These are phyloP conservation scores for Mucor lusitanicus DNA, from an alignment of 371 early-diverging fungal genomes.

Conservation along the genomic window DNA sequence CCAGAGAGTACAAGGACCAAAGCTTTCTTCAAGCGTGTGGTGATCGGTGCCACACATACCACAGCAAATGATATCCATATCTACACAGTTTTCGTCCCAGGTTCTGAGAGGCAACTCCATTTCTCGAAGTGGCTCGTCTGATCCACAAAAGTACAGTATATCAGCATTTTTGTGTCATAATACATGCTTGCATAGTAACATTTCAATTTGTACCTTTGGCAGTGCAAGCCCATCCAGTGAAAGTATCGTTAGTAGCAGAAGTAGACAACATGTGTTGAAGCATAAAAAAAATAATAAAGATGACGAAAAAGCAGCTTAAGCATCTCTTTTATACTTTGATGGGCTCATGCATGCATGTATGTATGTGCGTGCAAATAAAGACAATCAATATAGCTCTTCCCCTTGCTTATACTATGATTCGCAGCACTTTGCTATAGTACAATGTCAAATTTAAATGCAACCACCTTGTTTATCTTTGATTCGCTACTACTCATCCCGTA, in stretches of 20 bases:
- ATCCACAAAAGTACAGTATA: too few species aligned
- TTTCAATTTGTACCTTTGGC: conserved; percentile 24
- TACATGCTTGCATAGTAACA: not conserved
- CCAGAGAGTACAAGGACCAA: conserved; percentile 47
- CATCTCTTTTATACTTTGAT: not conserved
- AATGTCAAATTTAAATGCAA: too few species aligned
- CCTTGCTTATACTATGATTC: too few species aligned
- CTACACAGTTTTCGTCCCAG: conserved; percentile 50
- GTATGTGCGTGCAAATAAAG: too few species aligned
- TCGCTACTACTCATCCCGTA: too few species aligned
- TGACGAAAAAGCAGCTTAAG: not conserved
- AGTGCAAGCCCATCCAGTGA: conserved; percentile 28
- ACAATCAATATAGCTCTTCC: too few species aligned
- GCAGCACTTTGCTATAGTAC: too few species aligned
- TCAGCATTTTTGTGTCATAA: too few species aligned
- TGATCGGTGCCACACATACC: conserved; percentile 56
- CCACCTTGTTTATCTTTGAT: too few species aligned
- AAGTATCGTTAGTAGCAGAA: conserved; percentile 2
- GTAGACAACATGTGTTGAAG: not conserved
- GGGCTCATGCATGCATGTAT: too few species aligned
- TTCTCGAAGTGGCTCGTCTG: conserved; percentile 9
- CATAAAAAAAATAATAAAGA: not conserved
- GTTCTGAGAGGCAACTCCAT: conserved; percentile 28
- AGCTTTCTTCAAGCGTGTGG: conserved; percentile 60
- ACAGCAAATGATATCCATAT: conserved; percentile 52